Conservation (phyloP, 2,329 filamentous ascomycete species). For the Chaetomium strumarium region DNA sequence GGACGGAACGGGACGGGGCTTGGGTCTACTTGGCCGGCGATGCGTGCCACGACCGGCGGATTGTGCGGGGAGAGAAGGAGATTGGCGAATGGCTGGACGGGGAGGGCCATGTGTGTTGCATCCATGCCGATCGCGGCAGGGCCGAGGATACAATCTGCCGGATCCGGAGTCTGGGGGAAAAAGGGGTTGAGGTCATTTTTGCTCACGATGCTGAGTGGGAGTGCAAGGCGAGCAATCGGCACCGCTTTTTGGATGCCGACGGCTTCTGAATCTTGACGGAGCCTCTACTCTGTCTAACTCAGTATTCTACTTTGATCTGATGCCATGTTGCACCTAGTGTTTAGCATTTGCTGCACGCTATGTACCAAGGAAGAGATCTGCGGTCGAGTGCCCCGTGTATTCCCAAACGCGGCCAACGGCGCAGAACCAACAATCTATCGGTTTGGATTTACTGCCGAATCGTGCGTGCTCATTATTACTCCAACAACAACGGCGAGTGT, state of each 20-base stretch:
- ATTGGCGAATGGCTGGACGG: slow-evolving; percentile 44
- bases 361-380: too few relatives aligned
- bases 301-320: too few relatives aligned
- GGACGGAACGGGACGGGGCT: slow-evolving; percentile 26
- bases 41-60: slow-evolving; percentile 42
- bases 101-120: slow-evolving; percentile 38
- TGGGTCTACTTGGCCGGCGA: slow-evolving; percentile 46
- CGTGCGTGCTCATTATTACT: too few relatives aligned
- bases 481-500: too few relatives aligned
- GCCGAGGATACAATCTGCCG: slow-evolving; percentile 38
- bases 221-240: slow-evolving; percentile 13
- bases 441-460: too few relatives aligned
- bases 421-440: too few relatives aligned
- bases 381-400: too few relatives aligned
- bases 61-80: slow-evolving; percentile 42
- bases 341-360: too few relatives aligned
- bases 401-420: too few relatives aligned
- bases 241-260: slow-evolving; percentile 19
- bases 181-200: slow-evolving; percentile 41
- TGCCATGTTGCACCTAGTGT: too few relatives aligned
- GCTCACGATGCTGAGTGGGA: slow-evolving; percentile 44
- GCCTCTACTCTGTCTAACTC: too few relatives aligned
- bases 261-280: too few relatives aligned
- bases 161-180: slow-evolving; percentile 21
- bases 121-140: slow-evolving; percentile 40